Evolutionary conservation across 1,139 yeast genomes (phyloP).

Genomic region (Arxiozyma telluris): DNA sequence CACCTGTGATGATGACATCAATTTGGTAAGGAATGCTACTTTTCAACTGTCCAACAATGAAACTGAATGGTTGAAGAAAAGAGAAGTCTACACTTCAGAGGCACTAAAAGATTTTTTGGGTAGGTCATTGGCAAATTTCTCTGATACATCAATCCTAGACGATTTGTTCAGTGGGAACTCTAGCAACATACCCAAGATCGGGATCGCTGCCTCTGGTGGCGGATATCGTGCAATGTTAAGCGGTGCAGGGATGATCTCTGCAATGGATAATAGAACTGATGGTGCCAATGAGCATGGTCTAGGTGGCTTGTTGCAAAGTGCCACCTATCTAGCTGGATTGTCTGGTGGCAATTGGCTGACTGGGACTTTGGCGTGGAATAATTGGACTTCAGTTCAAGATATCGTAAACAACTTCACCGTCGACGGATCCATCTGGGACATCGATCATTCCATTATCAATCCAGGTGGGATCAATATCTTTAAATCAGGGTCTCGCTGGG

Average conservation of each 20-base stretch:
- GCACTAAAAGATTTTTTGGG: constrained; percentile 49
- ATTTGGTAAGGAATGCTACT: constrained; percentile 34
- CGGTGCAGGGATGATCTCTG: constrained; percentile 85
- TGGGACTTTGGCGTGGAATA: constrained; percentile 71
- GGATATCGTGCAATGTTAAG: constrained; percentile 84
- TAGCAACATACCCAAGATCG: constrained; percentile 38
- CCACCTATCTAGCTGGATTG: constrained; percentile 63
- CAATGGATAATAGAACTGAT: constrained; percentile 64
- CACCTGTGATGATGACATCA: constrained; percentile 41
- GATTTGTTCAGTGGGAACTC: constrained; percentile 32
- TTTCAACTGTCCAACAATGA: constrained; percentile 7
- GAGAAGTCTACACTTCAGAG: constrained; percentile 46
- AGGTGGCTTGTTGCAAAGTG: constrained; percentile 67
- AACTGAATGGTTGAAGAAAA: constrained; percentile 30
- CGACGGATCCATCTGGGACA: constrained; percentile 53
- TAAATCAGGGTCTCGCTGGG: constrained; percentile 46
- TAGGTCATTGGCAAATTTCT: constrained; percentile 49
- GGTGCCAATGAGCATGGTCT: constrained; percentile 53
- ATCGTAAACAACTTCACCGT: constrained; percentile 35
- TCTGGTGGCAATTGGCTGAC: constrained; percentile 35
- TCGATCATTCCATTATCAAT: constrained; percentile 46
- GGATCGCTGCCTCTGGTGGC: constrained; percentile 81
- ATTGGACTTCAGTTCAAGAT: constrained; percentile 65
- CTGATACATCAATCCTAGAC: constrained; percentile 38
- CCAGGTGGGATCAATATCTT: constrained; percentile 66